Evolutionary conservation across 2,329 filamentous ascomycete genomes (phyloP).

Genomic region (Incumbomyces lentus): DNA sequence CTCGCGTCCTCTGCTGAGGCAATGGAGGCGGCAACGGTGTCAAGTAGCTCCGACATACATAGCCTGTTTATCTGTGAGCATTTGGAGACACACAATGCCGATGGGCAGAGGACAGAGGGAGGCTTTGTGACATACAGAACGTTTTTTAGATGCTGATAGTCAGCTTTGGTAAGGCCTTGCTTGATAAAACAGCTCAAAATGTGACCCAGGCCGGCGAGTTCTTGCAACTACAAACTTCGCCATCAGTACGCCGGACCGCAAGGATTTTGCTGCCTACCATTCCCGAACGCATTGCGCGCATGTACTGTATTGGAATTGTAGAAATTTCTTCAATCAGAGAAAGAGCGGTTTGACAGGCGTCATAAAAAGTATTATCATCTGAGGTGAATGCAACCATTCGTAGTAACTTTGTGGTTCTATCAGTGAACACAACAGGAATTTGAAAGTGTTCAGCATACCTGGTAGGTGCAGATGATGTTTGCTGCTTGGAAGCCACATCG

Average conservation of each 20-base stretch:
- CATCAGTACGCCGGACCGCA: background rate
- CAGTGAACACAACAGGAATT: too few species aligned
- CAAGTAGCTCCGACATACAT: slow-evolving; percentile 10
- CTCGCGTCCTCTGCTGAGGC: slow-evolving; percentile 4
- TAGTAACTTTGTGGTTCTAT: slow-evolving; percentile 30
- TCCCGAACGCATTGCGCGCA: slow-evolving; percentile 8
- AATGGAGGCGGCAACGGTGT: slow-evolving; percentile 6
- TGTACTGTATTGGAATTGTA: slow-evolving; percentile 8
- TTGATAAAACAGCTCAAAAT: slow-evolving; percentile 10
- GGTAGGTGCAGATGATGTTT: slow-evolving; percentile 37
- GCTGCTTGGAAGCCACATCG: slow-evolving; percentile 41
- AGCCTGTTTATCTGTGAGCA: background rate
- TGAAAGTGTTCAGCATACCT: too few species aligned
- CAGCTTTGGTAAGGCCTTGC: slow-evolving; percentile 6
- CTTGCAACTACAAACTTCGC: slow-evolving; percentile 7
- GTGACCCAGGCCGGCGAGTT: slow-evolving; percentile 9
- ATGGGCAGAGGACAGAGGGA: background rate
- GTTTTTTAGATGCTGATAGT: slow-evolving; percentile 10
- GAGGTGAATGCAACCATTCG: slow-evolving; percentile 37
- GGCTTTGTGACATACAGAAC: slow-evolving; percentile 5
- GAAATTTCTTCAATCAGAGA: slow-evolving; percentile 10
- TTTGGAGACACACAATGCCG: background rate
- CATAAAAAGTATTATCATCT: slow-evolving; percentile 29
- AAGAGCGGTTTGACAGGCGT: slow-evolving; percentile 36
- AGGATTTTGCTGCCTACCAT: slow-evolving; percentile 1